Conservation (phyloP, 345 rosid genomes). For the Syzygium aqueum region DNA sequence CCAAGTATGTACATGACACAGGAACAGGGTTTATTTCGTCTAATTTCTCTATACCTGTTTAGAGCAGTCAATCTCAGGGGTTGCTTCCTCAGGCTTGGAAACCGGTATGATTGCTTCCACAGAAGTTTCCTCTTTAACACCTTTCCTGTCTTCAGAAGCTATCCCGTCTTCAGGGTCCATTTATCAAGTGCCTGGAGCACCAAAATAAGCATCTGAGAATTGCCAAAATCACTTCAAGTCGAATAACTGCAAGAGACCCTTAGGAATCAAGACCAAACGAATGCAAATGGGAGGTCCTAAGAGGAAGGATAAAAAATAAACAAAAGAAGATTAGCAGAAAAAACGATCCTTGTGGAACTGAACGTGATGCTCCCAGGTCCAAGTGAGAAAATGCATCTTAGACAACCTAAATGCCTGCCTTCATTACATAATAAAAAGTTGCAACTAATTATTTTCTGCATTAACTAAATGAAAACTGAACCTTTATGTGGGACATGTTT, state of each 20-base stretch:
- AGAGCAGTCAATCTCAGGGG: neutral
- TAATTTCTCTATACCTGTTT: neutral
- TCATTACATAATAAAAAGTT: neutral
- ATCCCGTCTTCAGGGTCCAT: conserved; percentile 58
- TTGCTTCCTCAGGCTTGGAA: conserved; percentile 24
- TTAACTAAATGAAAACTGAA: neutral
- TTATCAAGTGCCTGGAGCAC: neutral
- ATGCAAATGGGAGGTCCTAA: neutral
- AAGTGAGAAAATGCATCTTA: neutral
- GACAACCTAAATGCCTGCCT: neutral
- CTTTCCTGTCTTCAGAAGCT: conserved; percentile 23
- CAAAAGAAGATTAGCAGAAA: neutral
- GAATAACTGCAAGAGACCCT: neutral
- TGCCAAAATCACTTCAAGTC: neutral
- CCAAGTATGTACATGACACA: neutral
- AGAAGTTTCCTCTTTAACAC: conserved; percentile 13
- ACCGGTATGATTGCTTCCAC: conserved; percentile 16
- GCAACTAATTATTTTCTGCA: neutral
- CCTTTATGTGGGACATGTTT: neutral
- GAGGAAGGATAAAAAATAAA: neutral
- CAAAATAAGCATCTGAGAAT: neutral
- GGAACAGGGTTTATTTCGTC: neutral
- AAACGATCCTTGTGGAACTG: neutral
- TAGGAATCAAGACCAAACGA: neutral
- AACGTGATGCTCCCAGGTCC: neutral